Evolutionary conservation across 2,329 filamentous ascomycete genomes (phyloP).

Genomic region (Diaporthe citri): DNA sequence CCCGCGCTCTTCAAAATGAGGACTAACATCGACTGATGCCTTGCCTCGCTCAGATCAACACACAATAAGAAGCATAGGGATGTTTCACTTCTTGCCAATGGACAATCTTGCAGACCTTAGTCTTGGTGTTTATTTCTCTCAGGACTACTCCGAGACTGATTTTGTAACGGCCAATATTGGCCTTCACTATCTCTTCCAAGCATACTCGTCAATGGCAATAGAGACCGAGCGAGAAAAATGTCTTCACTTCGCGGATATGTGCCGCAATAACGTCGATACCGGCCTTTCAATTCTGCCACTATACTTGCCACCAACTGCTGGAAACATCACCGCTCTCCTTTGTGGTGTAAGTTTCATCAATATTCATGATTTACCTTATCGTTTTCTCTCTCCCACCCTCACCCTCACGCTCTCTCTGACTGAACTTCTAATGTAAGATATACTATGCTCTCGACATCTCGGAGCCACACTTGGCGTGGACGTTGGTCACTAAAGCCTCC

Average conservation of each 20-base stretch:
- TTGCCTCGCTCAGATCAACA: not conserved
- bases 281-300: not conserved
- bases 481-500: not conserved
- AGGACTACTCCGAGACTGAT: not conserved
- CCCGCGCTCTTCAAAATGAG: not conserved
- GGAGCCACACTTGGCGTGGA: not conserved
- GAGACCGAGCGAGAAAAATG: not conserved
- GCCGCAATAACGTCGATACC: not conserved
- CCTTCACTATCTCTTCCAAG: not conserved
- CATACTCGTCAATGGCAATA: not conserved
- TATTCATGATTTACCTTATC: not conserved
- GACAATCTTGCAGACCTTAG: not conserved
- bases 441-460: constrained; percentile 1
- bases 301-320: not conserved
- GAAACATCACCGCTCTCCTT: not conserved
- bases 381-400: no score
- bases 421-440: not conserved
- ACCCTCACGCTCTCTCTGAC: no score
- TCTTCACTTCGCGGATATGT: not conserved
- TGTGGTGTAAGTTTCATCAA: not conserved
- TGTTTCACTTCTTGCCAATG: not conserved
- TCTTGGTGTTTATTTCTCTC: not conserved
- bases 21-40: not conserved
- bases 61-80: not conserved
- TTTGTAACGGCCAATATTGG: not conserved